Evolutionary conservation across 2,329 filamentous ascomycete species (phyloP), one percentile per base, ranked within the genome.

Genomic region (Cladophialophora psammophila): DNA sequence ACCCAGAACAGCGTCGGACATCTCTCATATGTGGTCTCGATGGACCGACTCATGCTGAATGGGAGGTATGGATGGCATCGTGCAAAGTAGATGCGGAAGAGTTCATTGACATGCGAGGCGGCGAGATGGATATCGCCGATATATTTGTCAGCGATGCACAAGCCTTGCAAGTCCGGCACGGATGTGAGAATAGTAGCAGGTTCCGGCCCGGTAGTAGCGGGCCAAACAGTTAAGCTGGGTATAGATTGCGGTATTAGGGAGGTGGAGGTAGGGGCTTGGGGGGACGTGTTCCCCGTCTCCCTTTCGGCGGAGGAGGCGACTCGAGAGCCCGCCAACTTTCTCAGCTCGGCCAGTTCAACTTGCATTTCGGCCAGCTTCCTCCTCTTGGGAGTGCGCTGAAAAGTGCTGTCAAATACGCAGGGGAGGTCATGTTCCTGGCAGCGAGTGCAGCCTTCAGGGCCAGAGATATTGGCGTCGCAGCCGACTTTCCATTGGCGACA

Each of bases 401-500:
- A 67, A 18, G 40, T 60, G 20, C 42, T 15, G 35, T 60, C 60
- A n/a, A 67, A 67, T 9, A 53, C 48, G 32, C 65, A 67, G 13
- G 55, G 32, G 20, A 35, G 48, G 20, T 38, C 38, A 40, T 42
- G 55, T 20, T 60, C 35, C 36, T 48, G 65, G 50, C 65, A 67
- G 5, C 65, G 60, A 20, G 65, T 64, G 32, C 65, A 67, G 50
- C 60, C 60, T 12, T 67, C 38, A 15, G 60, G 42, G 2, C 60
- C 55, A 15, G 60, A 45, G 35, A 56, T 32, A n/a, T 64, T 48
- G 40, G 60, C 60, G 20, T 64, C 60, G 34, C 65, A 67, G 15
- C 60, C 60, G 12, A 60, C 56, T 40, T 67, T 67, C 65, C 65
- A 67, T 38, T 67, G 65, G 8, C 65, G 65, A 45, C 65, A 67